phyloP scores from a whole-genome alignment of 2,329 filamentous ascomycete species.

The Aspergillus clavatus region DNA sequence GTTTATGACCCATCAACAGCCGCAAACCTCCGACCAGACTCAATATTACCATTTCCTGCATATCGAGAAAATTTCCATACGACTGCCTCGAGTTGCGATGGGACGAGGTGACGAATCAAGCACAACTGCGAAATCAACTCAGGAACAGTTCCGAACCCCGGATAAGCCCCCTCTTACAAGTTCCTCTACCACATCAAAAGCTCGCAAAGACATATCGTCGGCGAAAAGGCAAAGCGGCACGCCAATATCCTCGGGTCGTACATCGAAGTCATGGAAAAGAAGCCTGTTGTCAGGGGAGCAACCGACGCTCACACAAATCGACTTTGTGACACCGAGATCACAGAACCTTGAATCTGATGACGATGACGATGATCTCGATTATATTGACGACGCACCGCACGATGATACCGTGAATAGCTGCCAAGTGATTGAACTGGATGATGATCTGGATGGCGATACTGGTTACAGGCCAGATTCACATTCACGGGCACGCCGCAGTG shows the following conservation, averaged over 20 bases:
- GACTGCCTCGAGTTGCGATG: slow-evolving; percentile 24
- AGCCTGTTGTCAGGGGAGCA: slow-evolving; percentile 24
- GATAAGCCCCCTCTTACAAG: slow-evolving; percentile 11
- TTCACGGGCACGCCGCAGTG: slow-evolving; percentile 8
- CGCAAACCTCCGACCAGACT: slow-evolving; percentile 12
- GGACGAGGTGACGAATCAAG: slow-evolving; percentile 16
- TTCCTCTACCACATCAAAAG: slow-evolving; percentile 13
- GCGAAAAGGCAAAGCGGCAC: slow-evolving; percentile 10
- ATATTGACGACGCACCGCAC: slow-evolving; percentile 19
- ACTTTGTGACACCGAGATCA: slow-evolving; percentile 29
- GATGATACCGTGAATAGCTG: slow-evolving; percentile 3
- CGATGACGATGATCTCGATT: slow-evolving; percentile 28
- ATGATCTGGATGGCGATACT: slow-evolving; percentile 22
- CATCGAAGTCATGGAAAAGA: slow-evolving; percentile 18
- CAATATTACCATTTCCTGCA: neutral
- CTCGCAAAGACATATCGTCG: slow-evolving; percentile 13
- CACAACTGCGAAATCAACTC: slow-evolving; percentile 13
- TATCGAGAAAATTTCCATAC: neutral
- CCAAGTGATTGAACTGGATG: slow-evolving; percentile 23
- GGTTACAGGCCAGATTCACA: slow-evolving; percentile 15
- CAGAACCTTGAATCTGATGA: slow-evolving; percentile 7
- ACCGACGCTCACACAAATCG: slow-evolving; percentile 41
- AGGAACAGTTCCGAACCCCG: slow-evolving; percentile 19
- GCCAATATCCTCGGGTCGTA: slow-evolving; percentile 14
- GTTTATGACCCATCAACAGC: slow-evolving; percentile 2